These are phyloP conservation scores for Globisporangium viniferum DNA, from an alignment of 352 stramenopile species.

Conservation along the genomic window DNA sequence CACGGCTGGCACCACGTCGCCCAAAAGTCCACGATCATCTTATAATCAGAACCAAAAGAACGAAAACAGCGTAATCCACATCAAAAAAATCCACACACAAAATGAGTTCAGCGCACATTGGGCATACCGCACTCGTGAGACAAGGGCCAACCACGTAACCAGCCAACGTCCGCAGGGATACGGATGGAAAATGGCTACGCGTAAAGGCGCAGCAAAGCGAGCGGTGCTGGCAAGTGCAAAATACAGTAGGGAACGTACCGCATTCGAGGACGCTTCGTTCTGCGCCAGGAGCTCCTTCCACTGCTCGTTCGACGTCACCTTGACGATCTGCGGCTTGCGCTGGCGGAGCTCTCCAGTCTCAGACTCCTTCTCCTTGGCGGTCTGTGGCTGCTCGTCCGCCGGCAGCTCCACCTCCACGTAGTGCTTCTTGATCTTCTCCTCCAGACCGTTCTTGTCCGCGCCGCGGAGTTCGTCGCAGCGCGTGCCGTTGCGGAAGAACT, in stretches of 20 bases:
- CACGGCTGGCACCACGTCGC: constrained; percentile 86
- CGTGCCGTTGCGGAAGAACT: constrained; percentile 89
- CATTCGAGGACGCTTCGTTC: constrained; percentile 38
- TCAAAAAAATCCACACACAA: neutral
- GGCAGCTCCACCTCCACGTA: constrained; percentile 76
- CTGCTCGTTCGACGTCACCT: constrained; percentile 47
- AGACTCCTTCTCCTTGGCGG: constrained; percentile 16
- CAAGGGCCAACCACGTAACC: neutral
- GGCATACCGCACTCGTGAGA: constrained; percentile 1
- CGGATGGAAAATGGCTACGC: neutral
- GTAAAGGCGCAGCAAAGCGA: neutral
- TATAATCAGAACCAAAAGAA: constrained; percentile 15
- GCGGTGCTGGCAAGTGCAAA: neutral
- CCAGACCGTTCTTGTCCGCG: constrained; percentile 64
- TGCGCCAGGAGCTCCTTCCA: constrained; percentile 50
- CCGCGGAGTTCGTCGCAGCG: constrained; percentile 89
- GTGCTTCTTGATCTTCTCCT: constrained; percentile 66
- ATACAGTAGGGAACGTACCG: constrained; percentile 29
- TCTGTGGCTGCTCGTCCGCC: constrained; percentile 49
- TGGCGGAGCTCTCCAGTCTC: constrained; percentile 40
- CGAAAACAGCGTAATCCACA: constrained; percentile 12
- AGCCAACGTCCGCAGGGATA: neutral
- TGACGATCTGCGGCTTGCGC: constrained; percentile 49
- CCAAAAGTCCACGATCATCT: constrained; percentile 85
- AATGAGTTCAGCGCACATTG: constrained; percentile 6